A percentile compares a stretch with the other conserved stretches of the same genome.
phyloP scores from a whole-genome alignment of 1,284 basidiomycete genomes.

The Apiotrichum brassicae region DNA sequence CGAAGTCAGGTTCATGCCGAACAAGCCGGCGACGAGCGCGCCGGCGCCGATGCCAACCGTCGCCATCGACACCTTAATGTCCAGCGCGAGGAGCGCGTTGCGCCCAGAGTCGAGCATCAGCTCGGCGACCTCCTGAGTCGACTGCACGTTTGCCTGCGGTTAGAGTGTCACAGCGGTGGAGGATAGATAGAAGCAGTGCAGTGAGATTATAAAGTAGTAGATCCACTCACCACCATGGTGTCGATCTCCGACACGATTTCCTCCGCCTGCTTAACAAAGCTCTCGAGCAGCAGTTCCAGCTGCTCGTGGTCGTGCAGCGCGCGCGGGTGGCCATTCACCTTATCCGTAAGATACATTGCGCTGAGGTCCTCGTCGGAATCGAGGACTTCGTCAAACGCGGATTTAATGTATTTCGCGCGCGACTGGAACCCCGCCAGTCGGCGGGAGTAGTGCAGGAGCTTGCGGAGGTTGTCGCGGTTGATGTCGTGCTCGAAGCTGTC shows the following conservation, averaged over 20 bases:
- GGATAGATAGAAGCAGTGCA: too few species aligned
- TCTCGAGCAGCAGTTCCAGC: constrained; percentile 84
- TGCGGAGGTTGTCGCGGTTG: constrained; percentile 83
- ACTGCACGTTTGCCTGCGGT: constrained; percentile 71
- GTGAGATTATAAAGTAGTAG: neutral
- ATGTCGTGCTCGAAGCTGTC: constrained; percentile 89
- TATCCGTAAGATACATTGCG: constrained; percentile 84
- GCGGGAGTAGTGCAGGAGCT: constrained; percentile 80
- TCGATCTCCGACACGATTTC: constrained; percentile 91
- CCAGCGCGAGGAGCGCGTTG: constrained; percentile 83
- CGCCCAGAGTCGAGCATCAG: constrained; percentile 94
- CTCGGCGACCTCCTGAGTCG: constrained; percentile 96
- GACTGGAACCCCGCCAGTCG: constrained; percentile 80
- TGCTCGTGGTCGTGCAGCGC: constrained; percentile 78
- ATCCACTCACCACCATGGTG: constrained; percentile 61
- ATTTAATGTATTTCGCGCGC: constrained; percentile 79
- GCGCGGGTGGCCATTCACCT: constrained; percentile 57
- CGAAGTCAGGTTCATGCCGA: constrained; percentile 82
- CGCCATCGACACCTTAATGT: constrained; percentile 87
- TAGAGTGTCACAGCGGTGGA: neutral
- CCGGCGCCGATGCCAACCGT: constrained; percentile 90
- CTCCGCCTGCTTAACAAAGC: constrained; percentile 90
- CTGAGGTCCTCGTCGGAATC: constrained; percentile 89
- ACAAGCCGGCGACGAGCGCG: constrained; percentile 83
- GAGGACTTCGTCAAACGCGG: constrained; percentile 80